Evolutionary conservation across 768 basidiomycete genomes (phyloP), one percentile per base, ranked within the genome.

Genomic region (Tylopilus vinaceipallidus): DNA sequence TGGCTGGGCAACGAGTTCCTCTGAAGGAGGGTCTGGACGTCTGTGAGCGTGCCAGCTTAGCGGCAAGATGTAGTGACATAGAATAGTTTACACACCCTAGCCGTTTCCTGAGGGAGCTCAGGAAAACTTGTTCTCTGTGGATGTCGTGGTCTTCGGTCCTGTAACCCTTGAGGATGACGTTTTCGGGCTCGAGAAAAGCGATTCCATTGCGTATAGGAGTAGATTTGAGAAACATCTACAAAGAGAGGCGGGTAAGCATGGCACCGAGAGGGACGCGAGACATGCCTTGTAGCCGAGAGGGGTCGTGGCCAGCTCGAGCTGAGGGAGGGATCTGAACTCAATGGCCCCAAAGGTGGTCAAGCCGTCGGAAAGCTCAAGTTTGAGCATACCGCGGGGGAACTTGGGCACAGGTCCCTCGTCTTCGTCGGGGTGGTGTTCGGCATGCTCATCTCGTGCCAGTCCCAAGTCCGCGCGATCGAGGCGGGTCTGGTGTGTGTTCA

Each of bases 351-450:
- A 65, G 3, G 69, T 75, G 2, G 73, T 77, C 13, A 71, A 64
- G n/a, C 95, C 95, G 64, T 98, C 95, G 45, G 81, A 84, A 43
- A 97, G 66, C 56, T 84, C 75, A 24, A 97, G 74, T 37, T 71
- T 77, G 48, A 97, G 73, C 83, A 91, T 92, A 26, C 83, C 79
- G 45, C 91, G 71, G 4, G 91, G 83, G 66, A 92, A 98, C 48
- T 78, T 84, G 3, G 91, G 92, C 44, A 92, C 76, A 1, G 86
- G 85, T 0, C 86, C 88, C 64, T 84, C 85, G 34, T 82, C 84
- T 36, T 80, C 72, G 29, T 75, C 71, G 52, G 73, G 69, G 13
- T 71, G 70, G 53, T 81, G 82, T 13, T 75, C 76, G 11, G 75
- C 75, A 20, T 72, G 70, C 14, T 53, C 68, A 13, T 68, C 70